Evolutionary conservation across 2,329 filamentous ascomycete species (phyloP).

Genomic region (Mycosphaerella arachidis): DNA sequence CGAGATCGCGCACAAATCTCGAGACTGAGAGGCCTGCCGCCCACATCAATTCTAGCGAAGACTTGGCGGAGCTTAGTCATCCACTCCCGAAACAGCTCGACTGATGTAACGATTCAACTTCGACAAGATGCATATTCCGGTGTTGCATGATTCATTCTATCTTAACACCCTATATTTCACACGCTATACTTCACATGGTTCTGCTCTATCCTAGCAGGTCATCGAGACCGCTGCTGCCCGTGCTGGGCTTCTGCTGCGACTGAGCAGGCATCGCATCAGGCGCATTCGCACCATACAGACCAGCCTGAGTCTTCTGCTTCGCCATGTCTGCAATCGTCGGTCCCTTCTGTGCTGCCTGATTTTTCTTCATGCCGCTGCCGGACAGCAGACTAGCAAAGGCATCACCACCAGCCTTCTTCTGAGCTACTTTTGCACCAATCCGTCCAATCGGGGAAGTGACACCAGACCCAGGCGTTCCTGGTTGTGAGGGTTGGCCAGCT

Average conservation of each 20-base stretch:
- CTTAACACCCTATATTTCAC: slow-evolving; percentile 6
- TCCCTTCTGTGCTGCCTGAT: slow-evolving; percentile 58
- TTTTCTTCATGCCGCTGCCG: slow-evolving; percentile 51
- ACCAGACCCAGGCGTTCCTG: slow-evolving; percentile 39
- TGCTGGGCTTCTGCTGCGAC: slow-evolving; percentile 23
- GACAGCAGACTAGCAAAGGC: slow-evolving; percentile 86
- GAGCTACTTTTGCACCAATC: slow-evolving; percentile 36
- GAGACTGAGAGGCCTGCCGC: neutral
- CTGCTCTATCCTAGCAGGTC: slow-evolving; percentile 43
- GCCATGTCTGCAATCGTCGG: slow-evolving; percentile 88
- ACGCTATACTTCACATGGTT: slow-evolving; percentile 2
- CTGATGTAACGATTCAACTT: neutral
- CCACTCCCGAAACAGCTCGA: neutral
- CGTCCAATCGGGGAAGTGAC: slow-evolving; percentile 33
- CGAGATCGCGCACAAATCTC: neutral
- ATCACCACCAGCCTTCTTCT: slow-evolving; percentile 60
- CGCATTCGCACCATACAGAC: slow-evolving; percentile 79
- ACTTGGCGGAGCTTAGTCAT: neutral
- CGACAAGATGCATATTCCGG: neutral
- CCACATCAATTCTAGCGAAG: neutral
- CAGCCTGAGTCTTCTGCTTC: slow-evolving; percentile 94
- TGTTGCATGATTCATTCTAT: slow-evolving; percentile 2
- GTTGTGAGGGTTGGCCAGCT: slow-evolving; percentile 33
- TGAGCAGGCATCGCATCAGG: slow-evolving; percentile 20
- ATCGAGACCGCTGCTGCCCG: slow-evolving; percentile 33